Percentiles rank a stretch among this genome's conserved stretches.
Evolutionary conservation across 345 rosid species (phyloP).

Genomic region (Brassica cretica): DNA sequence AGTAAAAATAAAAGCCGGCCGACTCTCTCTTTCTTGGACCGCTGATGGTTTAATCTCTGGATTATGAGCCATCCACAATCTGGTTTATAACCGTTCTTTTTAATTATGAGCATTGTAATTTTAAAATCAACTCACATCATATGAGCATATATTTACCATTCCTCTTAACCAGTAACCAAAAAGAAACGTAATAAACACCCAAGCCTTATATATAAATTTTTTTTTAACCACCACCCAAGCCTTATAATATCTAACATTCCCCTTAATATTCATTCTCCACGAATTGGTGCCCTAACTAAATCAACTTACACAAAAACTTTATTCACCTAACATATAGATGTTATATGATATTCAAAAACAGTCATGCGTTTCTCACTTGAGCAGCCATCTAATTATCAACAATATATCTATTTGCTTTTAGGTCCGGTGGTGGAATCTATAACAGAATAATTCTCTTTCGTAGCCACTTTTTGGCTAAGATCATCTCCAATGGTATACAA

Average conservation of each 20-base stretch:
- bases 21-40: no score
- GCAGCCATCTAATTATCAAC: conserved; percentile 28
- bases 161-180: background rate
- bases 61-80: no score
- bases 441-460: conserved; percentile 18
- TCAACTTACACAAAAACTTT: background rate
- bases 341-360: conserved; percentile 17
- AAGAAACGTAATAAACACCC: conserved; percentile 5
- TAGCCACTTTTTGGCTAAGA: conserved; percentile 7
- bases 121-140: background rate
- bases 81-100: background rate
- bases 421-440: conserved; percentile 31
- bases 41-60: no score
- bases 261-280: conserved; percentile 1
- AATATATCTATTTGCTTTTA: conserved; percentile 17
- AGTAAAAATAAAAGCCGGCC: no score
- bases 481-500: no score
- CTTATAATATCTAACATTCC: background rate
- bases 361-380: conserved; percentile 18
- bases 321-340: conserved; percentile 16
- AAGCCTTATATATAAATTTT: background rate
- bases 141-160: background rate
- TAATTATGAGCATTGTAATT: background rate
- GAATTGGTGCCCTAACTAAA: conserved; percentile 14
- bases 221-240: background rate